Base-by-base conservation (phyloP, 2,329 filamentous ascomycete species). In the Colletotrichum gloeosporioides region DNA sequence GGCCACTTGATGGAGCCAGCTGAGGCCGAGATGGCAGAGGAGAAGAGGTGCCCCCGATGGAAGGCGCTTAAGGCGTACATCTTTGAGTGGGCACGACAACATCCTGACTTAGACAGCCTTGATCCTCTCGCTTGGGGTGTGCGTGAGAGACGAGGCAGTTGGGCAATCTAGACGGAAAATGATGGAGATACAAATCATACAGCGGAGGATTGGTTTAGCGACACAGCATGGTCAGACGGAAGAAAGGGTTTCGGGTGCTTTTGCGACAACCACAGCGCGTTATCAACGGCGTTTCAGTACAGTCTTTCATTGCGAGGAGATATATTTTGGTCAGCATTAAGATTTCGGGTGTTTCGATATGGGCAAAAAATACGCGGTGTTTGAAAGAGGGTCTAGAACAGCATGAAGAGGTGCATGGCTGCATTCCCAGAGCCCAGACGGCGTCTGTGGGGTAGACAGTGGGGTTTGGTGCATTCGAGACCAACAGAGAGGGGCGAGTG, bases 31-130 rank as follows among this genome's bases (percentile, higher is more conserved):
- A 82, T 83, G 53, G 82, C 84, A 36, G 89, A 84, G 77, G 87
- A 89, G 65, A 84, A 87, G 76, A 94, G 94, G 64, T 88, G 88
- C 72, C 88, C 93, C 70, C 90, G 96, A 69, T 99, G 96, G 96
- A 92, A 90, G 81, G 96, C 96, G 2, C 87, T 99, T 59, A 93
- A 93, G 81, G 82, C 93, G 55, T 99, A 99, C 83, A 94, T 99
- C 53, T 89, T 90, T 49, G 96, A 98, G 83, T 99, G 96, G 96
- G 96, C 94, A 29, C 90, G 94, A 73, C 96, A 98, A 84, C 95
- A 98, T 82, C 95, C 96, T 7, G 90, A 92, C 77, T 92, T 97
- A 84, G 89, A 92, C 79, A 87, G 88, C 73, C 88, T 91, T 78
- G 89, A 89, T 70, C 88, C 90, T 4, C 85, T 91, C 78, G 90